phyloP scores from a whole-genome alignment of 306 rosid species.

The Dryas drummondii region DNA sequence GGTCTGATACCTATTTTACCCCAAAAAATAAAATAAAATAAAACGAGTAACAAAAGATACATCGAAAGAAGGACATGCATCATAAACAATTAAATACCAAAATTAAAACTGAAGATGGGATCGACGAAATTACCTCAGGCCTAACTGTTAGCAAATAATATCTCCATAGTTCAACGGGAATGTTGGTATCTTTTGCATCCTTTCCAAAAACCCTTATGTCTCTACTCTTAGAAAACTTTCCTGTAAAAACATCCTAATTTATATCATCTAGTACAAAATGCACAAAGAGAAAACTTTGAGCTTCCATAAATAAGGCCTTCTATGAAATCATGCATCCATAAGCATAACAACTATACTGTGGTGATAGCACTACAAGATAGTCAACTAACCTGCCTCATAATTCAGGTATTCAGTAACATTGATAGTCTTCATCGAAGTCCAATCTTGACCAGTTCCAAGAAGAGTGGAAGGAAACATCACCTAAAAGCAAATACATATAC shows the following conservation, averaged over 20 bases:
- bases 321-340: not conserved
- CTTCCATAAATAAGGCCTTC: not conserved
- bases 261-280: not conserved
- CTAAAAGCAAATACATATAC: constrained; percentile 36
- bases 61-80: not conserved
- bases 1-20: constrained; percentile 72
- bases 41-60: constrained; percentile 1
- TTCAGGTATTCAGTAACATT: constrained; percentile 96
- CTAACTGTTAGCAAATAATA: constrained; percentile 91
- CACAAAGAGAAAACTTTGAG: not conserved
- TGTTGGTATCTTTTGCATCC: constrained; percentile 86
- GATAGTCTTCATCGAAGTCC: constrained; percentile 96
- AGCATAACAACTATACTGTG: not conserved
- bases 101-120: not conserved
- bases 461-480: constrained; percentile 96
- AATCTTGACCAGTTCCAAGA: constrained; percentile 84
- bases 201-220: constrained; percentile 94
- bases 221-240: constrained; percentile 95
- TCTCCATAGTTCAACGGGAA: constrained; percentile 98
- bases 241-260: constrained; percentile 33
- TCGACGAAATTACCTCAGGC: constrained; percentile 72
- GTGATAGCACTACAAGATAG: not conserved
- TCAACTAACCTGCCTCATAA: constrained; percentile 75
- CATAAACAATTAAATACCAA: constrained; percentile 13
- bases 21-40: not conserved